Percentiles rank a stretch among this genome's conserved stretches.
phyloP scores from a whole-genome alignment of 75 land plant species.

The Picea glauca region DNA sequence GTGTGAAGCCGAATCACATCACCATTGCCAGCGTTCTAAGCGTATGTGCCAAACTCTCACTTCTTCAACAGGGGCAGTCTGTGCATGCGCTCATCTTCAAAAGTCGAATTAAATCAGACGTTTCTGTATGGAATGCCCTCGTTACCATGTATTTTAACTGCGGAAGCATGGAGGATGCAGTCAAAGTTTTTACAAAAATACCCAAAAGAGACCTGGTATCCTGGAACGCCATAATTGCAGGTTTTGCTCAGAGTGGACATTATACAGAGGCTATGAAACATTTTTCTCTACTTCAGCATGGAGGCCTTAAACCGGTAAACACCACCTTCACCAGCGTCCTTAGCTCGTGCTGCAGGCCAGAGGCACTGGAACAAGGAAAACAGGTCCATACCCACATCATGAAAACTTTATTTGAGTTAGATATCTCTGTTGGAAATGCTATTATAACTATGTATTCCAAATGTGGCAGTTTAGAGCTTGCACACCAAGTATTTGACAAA shows the following conservation, averaged over 20 bases:
- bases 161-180: constrained; percentile 1
- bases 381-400: constrained; percentile 37
- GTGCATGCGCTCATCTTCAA: constrained; percentile 1
- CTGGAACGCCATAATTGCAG: constrained; percentile 25
- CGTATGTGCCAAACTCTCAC: not conserved
- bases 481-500: constrained; percentile 43
- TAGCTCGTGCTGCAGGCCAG: not conserved
- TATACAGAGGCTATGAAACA: constrained; percentile 15
- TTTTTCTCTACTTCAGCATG: constrained; percentile 14
- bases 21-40: not conserved
- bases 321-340: not conserved
- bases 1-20: not conserved
- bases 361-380: constrained; percentile 22
- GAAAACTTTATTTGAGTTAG: constrained; percentile 19
- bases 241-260: constrained; percentile 18
- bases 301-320: not conserved
- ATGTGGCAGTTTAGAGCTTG: constrained; percentile 38
- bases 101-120: constrained; percentile 10
- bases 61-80: not conserved
- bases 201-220: constrained; percentile 22
- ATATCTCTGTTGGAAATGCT: constrained; percentile 26
- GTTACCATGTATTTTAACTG: constrained; percentile 20
- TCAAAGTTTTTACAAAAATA: constrained; percentile 17
- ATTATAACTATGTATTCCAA: constrained; percentile 59
- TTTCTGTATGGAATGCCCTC: constrained; percentile 17